Conservation (phyloP, 371 early-diverging fungal genomes). For the Mortierella sp. region DNA sequence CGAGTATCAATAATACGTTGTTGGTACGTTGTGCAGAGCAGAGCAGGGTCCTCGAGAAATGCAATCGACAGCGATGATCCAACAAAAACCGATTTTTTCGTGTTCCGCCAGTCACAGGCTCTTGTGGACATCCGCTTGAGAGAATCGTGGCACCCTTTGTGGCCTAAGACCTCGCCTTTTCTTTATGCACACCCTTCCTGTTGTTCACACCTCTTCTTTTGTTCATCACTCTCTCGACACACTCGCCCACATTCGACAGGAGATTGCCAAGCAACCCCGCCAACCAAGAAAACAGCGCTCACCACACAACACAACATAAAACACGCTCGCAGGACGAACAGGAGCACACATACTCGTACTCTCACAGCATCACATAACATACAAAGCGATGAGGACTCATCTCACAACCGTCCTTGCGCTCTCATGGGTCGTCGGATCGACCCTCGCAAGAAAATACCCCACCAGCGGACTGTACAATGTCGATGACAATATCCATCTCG, state of each 20-base stretch:
- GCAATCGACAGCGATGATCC: no score
- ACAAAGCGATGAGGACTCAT: conserved; percentile 25
- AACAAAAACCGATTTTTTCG: no score
- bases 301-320: not conserved
- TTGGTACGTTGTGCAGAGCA: no score
- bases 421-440: conserved; percentile 18
- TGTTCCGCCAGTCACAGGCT: no score
- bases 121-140: not conserved
- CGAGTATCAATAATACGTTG: no score
- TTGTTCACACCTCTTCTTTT: not conserved
- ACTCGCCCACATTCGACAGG: not conserved
- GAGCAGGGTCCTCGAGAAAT: no score
- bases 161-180: not conserved
- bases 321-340: not conserved
- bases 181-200: no score
- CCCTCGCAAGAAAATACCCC: conserved; percentile 45
- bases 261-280: not conserved
- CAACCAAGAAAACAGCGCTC: not conserved
- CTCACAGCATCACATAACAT: not conserved
- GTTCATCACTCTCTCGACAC: not conserved
- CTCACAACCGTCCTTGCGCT: conserved; percentile 38
- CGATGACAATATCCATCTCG: conserved; percentile 68
- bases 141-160: not conserved
- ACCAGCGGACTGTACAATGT: conserved; percentile 62
- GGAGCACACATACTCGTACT: not conserved